A percentile compares a stretch with the other conserved stretches of the same genome.
These are phyloP conservation scores for Alternaria novae-zelandiae DNA, from an alignment of 2,329 filamentous ascomycete species.

Conservation along the genomic window DNA sequence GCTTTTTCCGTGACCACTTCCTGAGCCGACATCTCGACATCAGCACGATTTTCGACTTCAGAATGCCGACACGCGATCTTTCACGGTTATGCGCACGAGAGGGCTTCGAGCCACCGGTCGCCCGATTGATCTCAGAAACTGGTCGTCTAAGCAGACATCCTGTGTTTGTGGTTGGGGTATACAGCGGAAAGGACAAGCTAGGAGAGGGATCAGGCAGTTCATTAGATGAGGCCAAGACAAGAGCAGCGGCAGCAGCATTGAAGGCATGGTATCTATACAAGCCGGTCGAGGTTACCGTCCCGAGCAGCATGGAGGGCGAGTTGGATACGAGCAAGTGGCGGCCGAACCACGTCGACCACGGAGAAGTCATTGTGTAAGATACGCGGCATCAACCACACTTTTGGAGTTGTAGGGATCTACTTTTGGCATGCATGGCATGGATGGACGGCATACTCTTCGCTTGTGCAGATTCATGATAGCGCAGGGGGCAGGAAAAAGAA, in stretches of 20 bases:
- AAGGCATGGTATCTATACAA: slow-evolving; percentile 98
- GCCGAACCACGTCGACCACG: slow-evolving; percentile 63
- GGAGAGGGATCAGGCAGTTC: slow-evolving; percentile 86
- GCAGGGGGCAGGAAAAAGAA: not conserved
- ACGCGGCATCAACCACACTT: slow-evolving; percentile 18
- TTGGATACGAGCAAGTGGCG: slow-evolving; percentile 54
- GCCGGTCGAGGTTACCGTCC: slow-evolving; percentile 64
- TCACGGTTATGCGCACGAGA: slow-evolving; percentile 83
- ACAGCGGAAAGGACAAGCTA: slow-evolving; percentile 86
- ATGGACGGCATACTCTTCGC: slow-evolving; percentile 21
- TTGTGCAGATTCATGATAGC: slow-evolving; percentile 19
- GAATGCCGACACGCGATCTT: slow-evolving; percentile 82
- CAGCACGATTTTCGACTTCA: slow-evolving; percentile 80
- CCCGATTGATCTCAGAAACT: slow-evolving; percentile 87
- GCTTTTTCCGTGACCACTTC: slow-evolving; percentile 84
- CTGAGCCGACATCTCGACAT: slow-evolving; percentile 80
- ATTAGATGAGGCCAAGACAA: slow-evolving; percentile 76
- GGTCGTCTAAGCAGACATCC: slow-evolving; percentile 83
- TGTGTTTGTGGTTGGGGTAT: slow-evolving; percentile 93
- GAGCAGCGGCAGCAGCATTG: slow-evolving; percentile 83
- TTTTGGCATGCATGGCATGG: slow-evolving; percentile 15
- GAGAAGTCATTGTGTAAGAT: slow-evolving; percentile 59
- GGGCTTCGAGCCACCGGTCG: slow-evolving; percentile 85
- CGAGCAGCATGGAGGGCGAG: slow-evolving; percentile 55
- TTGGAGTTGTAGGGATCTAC: slow-evolving; percentile 19